Evolutionary conservation across 306 rosid species (phyloP).

Genomic region (Gastrolobium villosum): DNA sequence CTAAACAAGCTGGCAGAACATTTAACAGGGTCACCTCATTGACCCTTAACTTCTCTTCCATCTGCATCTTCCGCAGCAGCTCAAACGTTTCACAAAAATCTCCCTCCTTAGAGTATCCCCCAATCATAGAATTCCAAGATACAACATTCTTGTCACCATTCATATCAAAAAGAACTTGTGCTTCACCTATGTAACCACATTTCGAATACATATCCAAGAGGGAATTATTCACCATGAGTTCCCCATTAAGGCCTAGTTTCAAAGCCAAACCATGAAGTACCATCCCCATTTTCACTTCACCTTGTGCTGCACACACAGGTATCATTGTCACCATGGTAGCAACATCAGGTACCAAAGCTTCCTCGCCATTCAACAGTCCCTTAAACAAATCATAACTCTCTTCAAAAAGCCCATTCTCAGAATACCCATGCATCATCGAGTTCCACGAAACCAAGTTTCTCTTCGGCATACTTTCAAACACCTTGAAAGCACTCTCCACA

Average conservation of each 20-base stretch:
- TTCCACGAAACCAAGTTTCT: conserved; percentile 87
- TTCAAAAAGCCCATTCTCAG: conserved; percentile 62
- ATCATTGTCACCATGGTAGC: conserved; percentile 76
- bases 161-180: conserved; percentile 57
- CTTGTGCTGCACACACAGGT: conserved; percentile 67
- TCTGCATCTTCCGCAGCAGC: conserved; percentile 70
- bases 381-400: conserved; percentile 56
- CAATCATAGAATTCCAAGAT: conserved; percentile 84
- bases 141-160: conserved; percentile 69
- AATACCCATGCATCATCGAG: conserved; percentile 66
- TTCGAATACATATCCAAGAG: conserved; percentile 82
- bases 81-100: conserved; percentile 57
- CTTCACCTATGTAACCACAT: conserved; percentile 67
- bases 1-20: conserved; percentile 74
- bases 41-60: conserved; percentile 58
- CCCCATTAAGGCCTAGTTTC: conserved; percentile 63
- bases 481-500: conserved; percentile 57
- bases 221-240: conserved; percentile 73
- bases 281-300: conserved; percentile 65
- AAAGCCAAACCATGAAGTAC: conserved; percentile 77
- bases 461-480: conserved; percentile 70
- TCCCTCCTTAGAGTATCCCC: conserved; percentile 73
- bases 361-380: conserved; percentile 56
- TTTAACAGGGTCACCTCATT: conserved; percentile 77
- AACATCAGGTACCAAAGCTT: conserved; percentile 72